Percentiles rank a stretch among this genome's conserved stretches.
Evolutionary conservation across 345 rosid genomes (phyloP).

Genomic region (Litchi chinensis): DNA sequence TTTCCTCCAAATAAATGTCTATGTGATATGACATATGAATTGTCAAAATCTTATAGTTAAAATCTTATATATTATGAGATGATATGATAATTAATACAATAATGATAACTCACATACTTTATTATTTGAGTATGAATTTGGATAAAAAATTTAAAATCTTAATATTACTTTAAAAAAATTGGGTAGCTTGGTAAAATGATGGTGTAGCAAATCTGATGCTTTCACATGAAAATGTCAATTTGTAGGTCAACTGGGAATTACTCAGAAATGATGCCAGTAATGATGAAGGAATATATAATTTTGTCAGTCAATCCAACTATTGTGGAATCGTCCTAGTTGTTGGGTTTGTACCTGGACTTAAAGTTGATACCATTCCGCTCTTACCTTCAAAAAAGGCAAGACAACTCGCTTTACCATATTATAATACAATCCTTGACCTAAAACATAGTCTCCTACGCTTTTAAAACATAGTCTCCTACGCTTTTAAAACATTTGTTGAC

Average conservation of each 20-base stretch:
- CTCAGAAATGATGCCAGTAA: not conserved
- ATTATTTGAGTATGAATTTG: too few relatives aligned
- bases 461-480: too few relatives aligned
- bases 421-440: not conserved
- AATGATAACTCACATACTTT: too few relatives aligned
- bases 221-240: not conserved
- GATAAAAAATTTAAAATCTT: too few relatives aligned
- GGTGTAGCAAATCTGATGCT: not conserved
- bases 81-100: too few relatives aligned
- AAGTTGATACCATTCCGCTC: constrained; percentile 35
- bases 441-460: too few relatives aligned
- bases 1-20: too few relatives aligned
- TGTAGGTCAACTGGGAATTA: constrained; percentile 27
- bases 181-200: not conserved
- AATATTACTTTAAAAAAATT: not conserved
- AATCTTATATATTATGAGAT: too few relatives aligned
- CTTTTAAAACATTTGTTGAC: too few relatives aligned
- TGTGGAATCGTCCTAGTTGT: constrained; percentile 46
- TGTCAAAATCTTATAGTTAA: too few relatives aligned
- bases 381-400: constrained; percentile 31
- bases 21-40: too few relatives aligned
- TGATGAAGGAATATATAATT: not conserved
- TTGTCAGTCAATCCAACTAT: not conserved
- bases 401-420: not conserved
- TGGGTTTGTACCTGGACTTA: constrained; percentile 52